Evolutionary conservation across 2,329 filamentous ascomycete genomes (phyloP).

Genomic region (Hymenoscyphus albidus): DNA sequence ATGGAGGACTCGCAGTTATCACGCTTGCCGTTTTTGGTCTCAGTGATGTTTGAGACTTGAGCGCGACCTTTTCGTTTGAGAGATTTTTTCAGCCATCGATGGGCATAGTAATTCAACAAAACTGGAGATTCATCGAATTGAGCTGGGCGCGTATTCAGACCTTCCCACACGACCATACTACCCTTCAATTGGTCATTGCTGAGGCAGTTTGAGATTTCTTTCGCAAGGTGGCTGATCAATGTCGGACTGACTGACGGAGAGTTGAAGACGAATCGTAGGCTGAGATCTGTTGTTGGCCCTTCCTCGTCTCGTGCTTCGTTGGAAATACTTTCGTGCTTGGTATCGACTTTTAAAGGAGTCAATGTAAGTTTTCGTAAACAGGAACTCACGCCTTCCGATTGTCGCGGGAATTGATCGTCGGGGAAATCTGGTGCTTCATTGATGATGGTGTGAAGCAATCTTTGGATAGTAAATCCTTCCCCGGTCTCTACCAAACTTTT

Average conservation of each 20-base stretch:
- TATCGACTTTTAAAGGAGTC: neutral
- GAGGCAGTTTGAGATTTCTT: neutral
- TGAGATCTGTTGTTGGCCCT: neutral
- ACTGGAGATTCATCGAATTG: neutral
- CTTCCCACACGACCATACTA: conserved; percentile 1
- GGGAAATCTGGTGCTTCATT: conserved; percentile 16
- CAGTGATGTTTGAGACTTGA: neutral
- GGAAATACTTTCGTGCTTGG: neutral
- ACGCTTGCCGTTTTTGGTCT: neutral
- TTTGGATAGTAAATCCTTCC: conserved; percentile 15
- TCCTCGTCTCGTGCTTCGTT: neutral
- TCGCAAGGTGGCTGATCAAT: neutral
- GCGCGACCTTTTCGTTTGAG: neutral
- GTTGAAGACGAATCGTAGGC: conserved; percentile 9
- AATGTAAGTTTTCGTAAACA: conserved; percentile 1
- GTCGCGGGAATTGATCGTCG: conserved; percentile 8
- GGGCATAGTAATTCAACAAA: neutral
- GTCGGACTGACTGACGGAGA: neutral
- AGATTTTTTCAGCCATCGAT: neutral
- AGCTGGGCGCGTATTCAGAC: neutral
- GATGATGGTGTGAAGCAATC: conserved; percentile 13
- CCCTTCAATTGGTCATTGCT: neutral
- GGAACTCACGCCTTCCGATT: neutral
- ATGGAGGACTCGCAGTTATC: neutral
- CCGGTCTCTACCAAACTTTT: conserved; percentile 3